Evolutionary conservation across 768 basidiomycete genomes (phyloP), one percentile per base, ranked within the genome.

Genomic region (Tylopilus plumbeoviolaceoides): DNA sequence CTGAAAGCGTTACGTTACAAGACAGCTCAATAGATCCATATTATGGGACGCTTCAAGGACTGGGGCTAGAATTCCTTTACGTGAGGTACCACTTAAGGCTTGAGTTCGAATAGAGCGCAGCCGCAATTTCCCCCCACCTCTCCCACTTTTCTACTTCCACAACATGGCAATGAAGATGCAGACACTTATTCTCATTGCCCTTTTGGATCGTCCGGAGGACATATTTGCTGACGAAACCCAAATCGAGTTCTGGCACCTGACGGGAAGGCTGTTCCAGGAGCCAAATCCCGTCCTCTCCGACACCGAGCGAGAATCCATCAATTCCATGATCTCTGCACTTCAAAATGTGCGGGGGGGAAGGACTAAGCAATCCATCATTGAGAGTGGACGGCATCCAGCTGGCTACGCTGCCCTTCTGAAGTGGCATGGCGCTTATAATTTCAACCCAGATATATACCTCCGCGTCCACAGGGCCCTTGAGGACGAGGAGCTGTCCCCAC

Each of bases 81-180:
- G n/a, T n/a, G n/a, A n/a, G n/a, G n/a, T n/a, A n/a, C n/a, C n/a
- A n/a, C n/a, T n/a, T n/a, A n/a, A n/a, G n/a, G n/a, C n/a, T n/a
- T n/a, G n/a, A n/a, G n/a, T n/a, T n/a, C n/a, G n/a, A n/a, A n/a
- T n/a, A n/a, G n/a, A n/a, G n/a, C n/a, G n/a, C n/a, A n/a, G n/a
- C n/a, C n/a, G n/a, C n/a, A n/a, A n/a, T n/a, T n/a, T n/a, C n/a
- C n/a, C n/a, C n/a, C n/a, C n/a, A n/a, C n/a, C n/a, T n/a, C n/a
- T n/a, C n/a, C n/a, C n/a, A n/a, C n/a, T n/a, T n/a, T 28, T 28
- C 28, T 28, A 28, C 28, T 28, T 28, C 28, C 5, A 8, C 45
- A 44, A 33, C 3, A 54, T 54, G 53, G 5, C 53, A 1, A 54
- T 54, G 48, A 54, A 44, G 11, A 54, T 54, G 36, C 53, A 44